A percentile compares a stretch with the other conserved stretches of the same genome.
phyloP scores from a whole-genome alignment of 495 filamentous ascomycete genomes.

The Penicillium salamii region DNA sequence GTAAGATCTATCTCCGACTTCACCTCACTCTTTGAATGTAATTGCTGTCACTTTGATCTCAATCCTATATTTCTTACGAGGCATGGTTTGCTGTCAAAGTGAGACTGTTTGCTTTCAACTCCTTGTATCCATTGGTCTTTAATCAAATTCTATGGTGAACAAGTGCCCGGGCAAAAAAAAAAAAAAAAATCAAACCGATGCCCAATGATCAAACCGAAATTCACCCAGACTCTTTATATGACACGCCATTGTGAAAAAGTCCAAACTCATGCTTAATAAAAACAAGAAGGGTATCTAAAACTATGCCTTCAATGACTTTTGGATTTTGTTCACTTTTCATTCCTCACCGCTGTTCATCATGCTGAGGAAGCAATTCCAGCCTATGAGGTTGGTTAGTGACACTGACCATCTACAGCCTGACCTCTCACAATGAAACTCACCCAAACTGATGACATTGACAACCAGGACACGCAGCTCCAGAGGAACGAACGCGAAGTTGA shows the following conservation, averaged over 20 bases:
- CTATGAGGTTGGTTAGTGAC: slow-evolving; percentile 43
- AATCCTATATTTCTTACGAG: background rate
- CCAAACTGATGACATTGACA: slow-evolving; percentile 79
- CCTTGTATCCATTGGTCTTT: background rate
- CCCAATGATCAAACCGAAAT: slow-evolving; percentile 6
- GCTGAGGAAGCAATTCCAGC: slow-evolving; percentile 97
- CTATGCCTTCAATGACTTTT: background rate
- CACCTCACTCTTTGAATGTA: background rate
- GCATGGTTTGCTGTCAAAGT: too few species aligned
- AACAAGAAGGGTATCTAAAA: slow-evolving; percentile 8
- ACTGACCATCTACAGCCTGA: background rate
- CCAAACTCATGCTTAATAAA: background rate
- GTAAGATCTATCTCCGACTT: slow-evolving; percentile 2
- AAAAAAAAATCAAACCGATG: slow-evolving; percentile 5
- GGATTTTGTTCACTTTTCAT: slow-evolving; percentile 5
- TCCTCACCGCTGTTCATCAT: slow-evolving; percentile 64
- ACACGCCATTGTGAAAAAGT: slow-evolving; percentile 26
- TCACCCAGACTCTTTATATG: slow-evolving; percentile 5
- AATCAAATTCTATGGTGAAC: too few species aligned
- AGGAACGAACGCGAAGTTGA: slow-evolving; percentile 90
- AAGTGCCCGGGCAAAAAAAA: too few species aligned
- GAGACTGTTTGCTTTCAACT: background rate
- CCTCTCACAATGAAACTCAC: slow-evolving; percentile 47
- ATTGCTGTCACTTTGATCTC: background rate
- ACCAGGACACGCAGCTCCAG: slow-evolving; percentile 81